A percentile compares a stretch with the other conserved stretches of the same genome.
phyloP scores from a whole-genome alignment of 257 asterid species.

The Nicotiana knightiana region DNA sequence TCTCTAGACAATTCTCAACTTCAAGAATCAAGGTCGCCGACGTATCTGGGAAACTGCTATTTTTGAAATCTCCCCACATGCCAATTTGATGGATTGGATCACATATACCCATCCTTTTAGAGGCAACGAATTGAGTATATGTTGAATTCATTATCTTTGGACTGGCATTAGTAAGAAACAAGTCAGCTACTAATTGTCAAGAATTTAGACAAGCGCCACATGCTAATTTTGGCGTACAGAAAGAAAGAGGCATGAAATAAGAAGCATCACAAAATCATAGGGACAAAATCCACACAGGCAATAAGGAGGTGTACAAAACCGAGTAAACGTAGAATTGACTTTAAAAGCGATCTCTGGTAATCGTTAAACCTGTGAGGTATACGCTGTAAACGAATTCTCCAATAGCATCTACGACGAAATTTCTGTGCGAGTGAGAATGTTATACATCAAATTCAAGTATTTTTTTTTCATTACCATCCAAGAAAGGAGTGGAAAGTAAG shows the following conservation, averaged over 20 bases:
- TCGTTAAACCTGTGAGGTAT: background rate
- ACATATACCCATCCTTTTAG: conserved; percentile 71
- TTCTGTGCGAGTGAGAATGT: background rate
- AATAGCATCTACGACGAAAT: background rate
- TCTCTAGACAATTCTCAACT: conserved; percentile 44
- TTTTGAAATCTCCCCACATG: conserved; percentile 79
- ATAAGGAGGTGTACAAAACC: background rate
- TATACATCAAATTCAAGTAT: background rate
- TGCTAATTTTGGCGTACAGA: background rate
- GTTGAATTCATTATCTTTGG: conserved; percentile 50
- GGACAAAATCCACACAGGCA: background rate
- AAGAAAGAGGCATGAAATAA: background rate
- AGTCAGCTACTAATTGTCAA: conserved; percentile 3
- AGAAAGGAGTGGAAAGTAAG: background rate
- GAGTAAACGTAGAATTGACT: background rate
- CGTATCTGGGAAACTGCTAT: conserved; percentile 34
- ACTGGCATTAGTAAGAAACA: conserved; percentile 19
- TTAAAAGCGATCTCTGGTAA: background rate
- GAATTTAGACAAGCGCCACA: background rate
- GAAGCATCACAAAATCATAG: background rate
- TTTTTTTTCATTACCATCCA: background rate
- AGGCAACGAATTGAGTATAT: conserved; percentile 62
- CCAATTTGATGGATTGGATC: conserved; percentile 63
- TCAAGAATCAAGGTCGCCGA: conserved; percentile 46
- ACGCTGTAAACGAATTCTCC: background rate